A percentile compares a stretch with the other conserved stretches of the same genome.
phyloP scores from a whole-genome alignment of 768 basidiomycete genomes.

The Kwoniella dejecticola region DNA sequence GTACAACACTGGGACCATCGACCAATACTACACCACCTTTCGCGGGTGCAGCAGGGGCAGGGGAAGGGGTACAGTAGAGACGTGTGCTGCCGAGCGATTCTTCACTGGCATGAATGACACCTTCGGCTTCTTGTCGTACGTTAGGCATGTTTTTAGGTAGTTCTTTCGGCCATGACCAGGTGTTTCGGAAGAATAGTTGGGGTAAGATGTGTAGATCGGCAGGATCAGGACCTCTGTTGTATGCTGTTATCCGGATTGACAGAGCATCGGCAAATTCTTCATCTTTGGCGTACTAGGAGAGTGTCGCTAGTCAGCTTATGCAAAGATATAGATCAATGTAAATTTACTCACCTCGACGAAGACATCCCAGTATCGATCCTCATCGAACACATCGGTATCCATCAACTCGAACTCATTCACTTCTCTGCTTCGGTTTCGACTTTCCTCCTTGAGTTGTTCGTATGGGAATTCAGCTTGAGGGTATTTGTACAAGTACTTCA shows the following conservation, averaged over 20 bases:
- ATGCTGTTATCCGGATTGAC: slow-evolving; percentile 90
- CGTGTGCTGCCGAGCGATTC: slow-evolving; percentile 72
- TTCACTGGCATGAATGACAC: slow-evolving; percentile 64
- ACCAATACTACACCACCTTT: slow-evolving; percentile 62
- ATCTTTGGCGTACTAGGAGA: slow-evolving; percentile 89
- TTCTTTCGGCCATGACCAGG: slow-evolving; percentile 85
- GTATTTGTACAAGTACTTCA: slow-evolving; percentile 99
- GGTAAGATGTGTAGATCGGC: slow-evolving; percentile 93
- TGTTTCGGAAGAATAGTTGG: slow-evolving; percentile 96
- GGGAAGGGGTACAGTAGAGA: slow-evolving; percentile 87
- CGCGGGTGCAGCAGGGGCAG: slow-evolving; percentile 76
- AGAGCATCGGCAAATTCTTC: slow-evolving; percentile 84
- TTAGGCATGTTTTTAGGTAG: slow-evolving; percentile 55
- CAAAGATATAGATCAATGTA: background rate
- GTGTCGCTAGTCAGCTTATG: slow-evolving; percentile 14
- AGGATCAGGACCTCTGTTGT: slow-evolving; percentile 94
- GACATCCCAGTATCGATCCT: slow-evolving; percentile 96
- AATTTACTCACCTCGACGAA: slow-evolving; percentile 81
- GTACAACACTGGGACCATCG: slow-evolving; percentile 69
- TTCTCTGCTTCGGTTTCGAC: slow-evolving; percentile 74
- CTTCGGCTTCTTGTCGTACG: slow-evolving; percentile 55
- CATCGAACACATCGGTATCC: slow-evolving; percentile 88
- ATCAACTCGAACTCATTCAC: slow-evolving; percentile 90
- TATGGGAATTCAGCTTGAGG: slow-evolving; percentile 91
- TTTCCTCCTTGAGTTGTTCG: slow-evolving; percentile 87